Conservation (phyloP, 495 filamentous ascomycete species). For the Lophium mytilinum region DNA sequence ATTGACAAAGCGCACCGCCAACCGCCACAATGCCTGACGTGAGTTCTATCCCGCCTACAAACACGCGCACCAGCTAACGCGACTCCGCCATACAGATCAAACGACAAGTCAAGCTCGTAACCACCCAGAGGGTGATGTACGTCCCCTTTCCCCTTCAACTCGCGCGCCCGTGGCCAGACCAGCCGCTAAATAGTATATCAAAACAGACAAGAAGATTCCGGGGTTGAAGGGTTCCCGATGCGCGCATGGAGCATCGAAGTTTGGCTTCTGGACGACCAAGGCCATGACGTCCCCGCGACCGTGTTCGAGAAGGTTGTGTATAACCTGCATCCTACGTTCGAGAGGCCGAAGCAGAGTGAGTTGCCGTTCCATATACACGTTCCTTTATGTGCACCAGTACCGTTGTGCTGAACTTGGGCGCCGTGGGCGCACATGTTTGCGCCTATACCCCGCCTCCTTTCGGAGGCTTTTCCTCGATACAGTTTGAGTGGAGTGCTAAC, state of each 20-base stretch:
- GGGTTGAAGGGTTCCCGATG: constrained; percentile 83
- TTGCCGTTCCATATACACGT: constrained; percentile 16
- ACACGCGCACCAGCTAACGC: not conserved
- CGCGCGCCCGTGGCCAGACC: not conserved
- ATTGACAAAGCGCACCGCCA: too few species aligned
- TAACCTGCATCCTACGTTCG: constrained; percentile 89
- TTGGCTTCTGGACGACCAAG: constrained; percentile 51
- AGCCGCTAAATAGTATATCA: constrained; percentile 5
- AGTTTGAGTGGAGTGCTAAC: not conserved
- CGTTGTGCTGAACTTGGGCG: too few species aligned
- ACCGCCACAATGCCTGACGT: constrained; percentile 32
- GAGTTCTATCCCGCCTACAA: constrained; percentile 7
- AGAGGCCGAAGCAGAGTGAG: constrained; percentile 73
- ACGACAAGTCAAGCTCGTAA: constrained; percentile 84
- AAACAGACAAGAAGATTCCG: constrained; percentile 57
- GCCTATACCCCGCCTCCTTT: too few species aligned
- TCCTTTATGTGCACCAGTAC: too few species aligned
- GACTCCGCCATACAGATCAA: constrained; percentile 51
- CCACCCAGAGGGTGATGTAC: constrained; percentile 81
- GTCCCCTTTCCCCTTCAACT: constrained; percentile 30
- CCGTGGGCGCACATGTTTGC: too few species aligned
- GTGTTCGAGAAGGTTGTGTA: constrained; percentile 89
- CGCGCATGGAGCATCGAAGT: constrained; percentile 61
- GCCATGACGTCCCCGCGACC: constrained; percentile 59
- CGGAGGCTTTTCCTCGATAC: too few species aligned